These are phyloP conservation scores for Mucor velutinosus DNA, from an alignment of 371 early-diverging fungal species.

Conservation along the genomic window DNA sequence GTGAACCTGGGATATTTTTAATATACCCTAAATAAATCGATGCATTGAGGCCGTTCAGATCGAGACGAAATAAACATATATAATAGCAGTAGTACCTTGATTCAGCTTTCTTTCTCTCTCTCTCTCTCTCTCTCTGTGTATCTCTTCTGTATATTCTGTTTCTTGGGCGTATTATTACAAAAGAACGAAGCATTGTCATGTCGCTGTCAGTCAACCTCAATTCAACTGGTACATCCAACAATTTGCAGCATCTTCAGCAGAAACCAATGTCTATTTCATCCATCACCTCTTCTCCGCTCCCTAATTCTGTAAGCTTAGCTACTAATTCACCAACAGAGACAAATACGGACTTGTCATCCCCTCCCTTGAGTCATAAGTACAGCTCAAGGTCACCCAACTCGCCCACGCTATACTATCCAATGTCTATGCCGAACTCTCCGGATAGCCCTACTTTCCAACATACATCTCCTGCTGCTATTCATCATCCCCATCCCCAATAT, in stretches of 20 bases:
- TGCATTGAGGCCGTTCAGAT: background rate
- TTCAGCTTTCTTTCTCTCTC: background rate
- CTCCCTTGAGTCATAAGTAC: slow-evolving; percentile 11
- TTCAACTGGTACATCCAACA: background rate
- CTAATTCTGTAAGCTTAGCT: background rate
- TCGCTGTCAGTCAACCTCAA: slow-evolving; percentile 9
- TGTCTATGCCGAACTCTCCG: background rate
- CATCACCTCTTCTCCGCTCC: slow-evolving; percentile 32
- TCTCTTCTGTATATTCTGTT: background rate
- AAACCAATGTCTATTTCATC: slow-evolving; percentile 49
- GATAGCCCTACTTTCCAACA: background rate
- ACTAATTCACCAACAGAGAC: background rate
- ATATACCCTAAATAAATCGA: slow-evolving; percentile 2
- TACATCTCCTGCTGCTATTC: background rate
- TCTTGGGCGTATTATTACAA: background rate
- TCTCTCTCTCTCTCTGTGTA: background rate
- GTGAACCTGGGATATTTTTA: slow-evolving; percentile 5
- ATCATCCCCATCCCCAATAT: background rate
- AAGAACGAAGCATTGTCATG: background rate
- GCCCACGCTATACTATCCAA: background rate
- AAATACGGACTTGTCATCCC: background rate
- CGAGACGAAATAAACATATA: background rate
- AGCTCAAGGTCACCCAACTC: background rate
- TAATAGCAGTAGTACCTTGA: background rate
- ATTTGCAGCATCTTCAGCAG: slow-evolving; percentile 4